phyloP scores from a whole-genome alignment of 2,329 filamentous ascomycete species.

The Exutisphaerella laricina region DNA sequence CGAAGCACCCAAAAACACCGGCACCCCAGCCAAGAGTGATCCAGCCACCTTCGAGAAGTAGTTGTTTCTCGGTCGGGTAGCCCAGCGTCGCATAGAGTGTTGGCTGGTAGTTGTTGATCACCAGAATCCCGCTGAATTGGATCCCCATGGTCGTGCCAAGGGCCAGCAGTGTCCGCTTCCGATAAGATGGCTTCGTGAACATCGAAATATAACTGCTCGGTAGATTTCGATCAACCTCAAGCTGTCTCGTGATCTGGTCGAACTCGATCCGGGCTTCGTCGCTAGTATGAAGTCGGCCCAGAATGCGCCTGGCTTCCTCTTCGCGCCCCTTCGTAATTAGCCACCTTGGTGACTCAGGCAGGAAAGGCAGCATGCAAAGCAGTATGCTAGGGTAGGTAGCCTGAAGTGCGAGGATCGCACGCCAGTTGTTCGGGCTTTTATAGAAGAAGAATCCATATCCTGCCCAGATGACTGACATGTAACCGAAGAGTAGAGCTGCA shows the following conservation, averaged over 20 bases:
- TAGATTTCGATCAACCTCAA: not conserved
- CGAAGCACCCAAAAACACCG: slow-evolving; percentile 4
- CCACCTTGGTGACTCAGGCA: slow-evolving; percentile 6
- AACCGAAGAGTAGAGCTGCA: slow-evolving; percentile 2
- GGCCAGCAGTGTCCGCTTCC: slow-evolving; percentile 3
- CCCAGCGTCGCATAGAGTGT: slow-evolving; percentile 7
- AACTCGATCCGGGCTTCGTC: slow-evolving; percentile 3
- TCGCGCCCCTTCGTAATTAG: slow-evolving; percentile 1
- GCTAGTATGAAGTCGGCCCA: slow-evolving; percentile 3
- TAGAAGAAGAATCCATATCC: slow-evolving; percentile 5
- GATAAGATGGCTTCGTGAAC: slow-evolving; percentile 6
- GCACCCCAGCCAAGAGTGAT: slow-evolving; percentile 6
- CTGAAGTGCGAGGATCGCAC: slow-evolving; percentile 2
- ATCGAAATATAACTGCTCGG: slow-evolving; percentile 4
- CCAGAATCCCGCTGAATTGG: slow-evolving; percentile 6
- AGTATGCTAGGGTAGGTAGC: not conserved
- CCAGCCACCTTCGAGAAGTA: slow-evolving; percentile 4
- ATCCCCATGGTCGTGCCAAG: slow-evolving; percentile 6
- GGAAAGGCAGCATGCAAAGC: slow-evolving; percentile 2
- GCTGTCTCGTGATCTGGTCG: slow-evolving; percentile 2
- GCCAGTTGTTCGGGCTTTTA: slow-evolving; percentile 5
- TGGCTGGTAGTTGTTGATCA: slow-evolving; percentile 7
- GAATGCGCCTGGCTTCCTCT: not conserved
- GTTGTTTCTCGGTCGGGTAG: slow-evolving; percentile 2
- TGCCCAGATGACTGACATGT: slow-evolving; percentile 6